Conservation (phyloP, 2,329 filamentous ascomycete species). For the Colletotrichum tropicicola region DNA sequence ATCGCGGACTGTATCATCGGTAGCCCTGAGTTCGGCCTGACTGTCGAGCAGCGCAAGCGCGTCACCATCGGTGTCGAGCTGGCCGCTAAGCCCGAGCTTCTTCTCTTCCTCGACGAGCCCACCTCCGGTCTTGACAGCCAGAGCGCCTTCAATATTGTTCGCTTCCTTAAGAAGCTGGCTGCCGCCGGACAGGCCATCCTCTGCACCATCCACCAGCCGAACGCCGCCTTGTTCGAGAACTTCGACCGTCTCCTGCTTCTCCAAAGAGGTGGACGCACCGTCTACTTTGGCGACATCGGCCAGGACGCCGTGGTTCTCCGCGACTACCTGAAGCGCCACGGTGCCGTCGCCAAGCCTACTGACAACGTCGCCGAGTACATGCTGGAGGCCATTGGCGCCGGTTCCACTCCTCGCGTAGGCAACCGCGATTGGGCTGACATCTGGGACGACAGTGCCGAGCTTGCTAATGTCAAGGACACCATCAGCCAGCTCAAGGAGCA, state of each 20-base stretch:
- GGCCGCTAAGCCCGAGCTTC: conserved; percentile 80
- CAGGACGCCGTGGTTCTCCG: conserved; percentile 77
- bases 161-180: conserved; percentile 80
- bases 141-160: conserved; percentile 79
- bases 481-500: conserved; percentile 73
- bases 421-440: conserved; percentile 82
- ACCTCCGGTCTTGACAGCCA: conserved; percentile 79
- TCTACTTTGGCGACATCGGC: conserved; percentile 89
- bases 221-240: conserved; percentile 85
- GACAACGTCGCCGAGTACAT: conserved; percentile 80
- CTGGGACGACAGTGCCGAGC: conserved; percentile 78
- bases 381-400: conserved; percentile 85
- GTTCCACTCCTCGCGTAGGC: conserved; percentile 76
- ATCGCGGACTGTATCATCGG: conserved; percentile 69
- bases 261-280: conserved; percentile 79
- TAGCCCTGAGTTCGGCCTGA: conserved; percentile 73
- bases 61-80: conserved; percentile 94
- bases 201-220: conserved; percentile 92
- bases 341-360: conserved; percentile 64
- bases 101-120: conserved; percentile 83
- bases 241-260: conserved; percentile 86
- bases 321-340: conserved; percentile 66
- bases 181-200: conserved; percentile 87
- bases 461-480: conserved; percentile 70
- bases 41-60: conserved; percentile 73